These are phyloP conservation scores for Penicillium subrubescens DNA, from an alignment of 495 filamentous ascomycete species.

Conservation along the genomic window DNA sequence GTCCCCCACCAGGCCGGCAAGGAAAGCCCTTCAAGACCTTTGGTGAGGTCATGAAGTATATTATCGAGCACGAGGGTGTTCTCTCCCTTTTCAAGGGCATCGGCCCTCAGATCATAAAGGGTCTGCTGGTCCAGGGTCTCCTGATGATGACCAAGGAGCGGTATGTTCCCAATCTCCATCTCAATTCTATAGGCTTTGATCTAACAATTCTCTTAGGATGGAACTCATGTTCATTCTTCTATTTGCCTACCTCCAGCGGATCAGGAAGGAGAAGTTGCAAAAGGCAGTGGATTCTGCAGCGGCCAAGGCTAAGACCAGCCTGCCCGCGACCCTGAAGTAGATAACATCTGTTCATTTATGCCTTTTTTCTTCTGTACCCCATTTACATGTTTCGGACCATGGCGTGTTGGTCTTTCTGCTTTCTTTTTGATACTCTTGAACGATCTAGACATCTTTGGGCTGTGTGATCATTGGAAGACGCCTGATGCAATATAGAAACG, in stretches of 20 bases:
- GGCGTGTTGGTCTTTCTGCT: conserved; percentile 31
- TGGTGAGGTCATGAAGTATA: conserved; percentile 91
- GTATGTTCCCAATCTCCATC: conserved; percentile 52
- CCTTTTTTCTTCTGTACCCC: conserved; percentile 10
- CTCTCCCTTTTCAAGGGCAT: conserved; percentile 94
- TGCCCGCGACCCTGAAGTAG: conserved; percentile 51
- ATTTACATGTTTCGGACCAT: conserved; percentile 10
- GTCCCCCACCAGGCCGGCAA: conserved; percentile 77
- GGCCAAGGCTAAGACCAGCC: conserved; percentile 42
- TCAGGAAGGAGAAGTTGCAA: conserved; percentile 70
- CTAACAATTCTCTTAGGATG: conserved; percentile 60
- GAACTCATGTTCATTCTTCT: conserved; percentile 88
- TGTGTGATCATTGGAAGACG: conserved; percentile 1
- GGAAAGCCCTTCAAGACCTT: conserved; percentile 97
- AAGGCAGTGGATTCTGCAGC: conserved; percentile 59
- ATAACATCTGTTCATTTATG: neutral
- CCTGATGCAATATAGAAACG: conserved; percentile 7
- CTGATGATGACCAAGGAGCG: conserved; percentile 99
- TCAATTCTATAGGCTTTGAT: neutral
- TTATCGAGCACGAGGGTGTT: conserved; percentile 82
- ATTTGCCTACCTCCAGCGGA: conserved; percentile 73
- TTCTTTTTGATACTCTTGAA: conserved; percentile 16
- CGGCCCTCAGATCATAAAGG: conserved; percentile 90
- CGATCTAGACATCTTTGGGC: conserved; percentile 20
- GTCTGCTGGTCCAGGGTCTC: conserved; percentile 88